Conservation (phyloP, 352 stramenopile species). For the Globisporangium nunn region DNA sequence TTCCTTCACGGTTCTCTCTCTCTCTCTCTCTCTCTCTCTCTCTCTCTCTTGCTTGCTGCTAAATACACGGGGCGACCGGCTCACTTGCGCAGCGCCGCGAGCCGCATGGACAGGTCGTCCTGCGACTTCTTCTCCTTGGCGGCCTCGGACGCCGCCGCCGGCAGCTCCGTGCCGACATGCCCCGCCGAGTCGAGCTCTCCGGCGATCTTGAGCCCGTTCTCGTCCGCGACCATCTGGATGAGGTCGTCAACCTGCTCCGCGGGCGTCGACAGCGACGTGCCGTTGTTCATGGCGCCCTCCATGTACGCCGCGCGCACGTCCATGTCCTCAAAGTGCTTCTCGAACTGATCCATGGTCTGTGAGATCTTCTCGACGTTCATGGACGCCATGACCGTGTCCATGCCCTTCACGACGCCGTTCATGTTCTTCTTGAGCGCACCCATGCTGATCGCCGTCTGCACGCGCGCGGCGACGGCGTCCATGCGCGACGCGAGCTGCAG, state of each 20-base stretch:
- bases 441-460: slow-evolving; percentile 97
- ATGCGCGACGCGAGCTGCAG: slow-evolving; percentile 93
- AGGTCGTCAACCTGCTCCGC: slow-evolving; percentile 96
- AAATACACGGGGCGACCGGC: neutral
- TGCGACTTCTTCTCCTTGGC: slow-evolving; percentile 73
- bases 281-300: slow-evolving; percentile 96
- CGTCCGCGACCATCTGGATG: slow-evolving; percentile 97
- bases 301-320: slow-evolving; percentile 98
- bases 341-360: slow-evolving; percentile 97
- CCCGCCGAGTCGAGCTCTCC: slow-evolving; percentile 91
- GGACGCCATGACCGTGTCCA: slow-evolving; percentile 93
- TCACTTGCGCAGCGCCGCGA: slow-evolving; percentile 71
- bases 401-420: slow-evolving; percentile 94
- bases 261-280: slow-evolving; percentile 93
- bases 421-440: slow-evolving; percentile 92
- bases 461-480: slow-evolving; percentile 92
- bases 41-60: neutral
- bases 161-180: slow-evolving; percentile 74
- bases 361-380: slow-evolving; percentile 98
- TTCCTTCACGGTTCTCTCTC: neutral
- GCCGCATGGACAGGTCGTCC: slow-evolving; percentile 75
- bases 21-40: neutral
- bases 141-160: slow-evolving; percentile 43
- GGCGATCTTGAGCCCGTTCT: slow-evolving; percentile 94
- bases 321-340: slow-evolving; percentile 98